These are phyloP conservation scores for Hansenula lynferdii DNA, from an alignment of 1,139 yeast genomes.

Conservation along the genomic window DNA sequence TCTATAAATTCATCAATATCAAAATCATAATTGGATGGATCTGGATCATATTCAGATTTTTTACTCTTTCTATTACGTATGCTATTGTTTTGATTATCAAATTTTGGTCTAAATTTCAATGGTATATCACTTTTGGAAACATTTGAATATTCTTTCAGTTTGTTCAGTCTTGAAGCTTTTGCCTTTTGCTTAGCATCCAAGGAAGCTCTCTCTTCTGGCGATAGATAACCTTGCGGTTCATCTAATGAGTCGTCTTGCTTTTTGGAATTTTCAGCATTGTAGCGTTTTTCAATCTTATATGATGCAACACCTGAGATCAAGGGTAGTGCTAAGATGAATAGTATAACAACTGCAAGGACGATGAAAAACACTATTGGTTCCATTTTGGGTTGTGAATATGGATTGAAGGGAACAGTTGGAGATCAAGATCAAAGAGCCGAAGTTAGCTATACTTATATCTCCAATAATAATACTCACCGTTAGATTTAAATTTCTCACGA, in stretches of 20 bases:
- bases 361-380: slow-evolving; percentile 6
- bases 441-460: no score
- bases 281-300: slow-evolving; percentile 8
- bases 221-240: slow-evolving; percentile 13
- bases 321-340: slow-evolving; percentile 16
- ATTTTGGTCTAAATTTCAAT: slow-evolving; percentile 14
- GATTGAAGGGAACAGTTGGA: not conserved
- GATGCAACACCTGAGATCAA: slow-evolving; percentile 18
- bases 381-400: slow-evolving; percentile 3
- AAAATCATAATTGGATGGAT: slow-evolving; percentile 20
- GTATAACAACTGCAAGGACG: slow-evolving; percentile 9
- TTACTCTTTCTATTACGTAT: slow-evolving; percentile 17
- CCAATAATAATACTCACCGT: no score
- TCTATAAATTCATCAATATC: slow-evolving; percentile 22
- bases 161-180: slow-evolving; percentile 8
- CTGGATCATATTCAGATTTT: slow-evolving; percentile 4
- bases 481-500: no score
- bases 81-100: not conserved
- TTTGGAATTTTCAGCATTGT: slow-evolving; percentile 1
- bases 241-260: slow-evolving; percentile 2
- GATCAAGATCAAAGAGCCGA: no score
- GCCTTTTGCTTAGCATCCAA: slow-evolving; percentile 5
- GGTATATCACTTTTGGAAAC: slow-evolving; percentile 18
- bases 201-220: slow-evolving; percentile 19
- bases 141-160: slow-evolving; percentile 10